A percentile compares a stretch with the other conserved stretches of the same genome.
Evolutionary conservation across 345 rosid species (phyloP).

Genomic region (Psidium friedrichsthalianum): DNA sequence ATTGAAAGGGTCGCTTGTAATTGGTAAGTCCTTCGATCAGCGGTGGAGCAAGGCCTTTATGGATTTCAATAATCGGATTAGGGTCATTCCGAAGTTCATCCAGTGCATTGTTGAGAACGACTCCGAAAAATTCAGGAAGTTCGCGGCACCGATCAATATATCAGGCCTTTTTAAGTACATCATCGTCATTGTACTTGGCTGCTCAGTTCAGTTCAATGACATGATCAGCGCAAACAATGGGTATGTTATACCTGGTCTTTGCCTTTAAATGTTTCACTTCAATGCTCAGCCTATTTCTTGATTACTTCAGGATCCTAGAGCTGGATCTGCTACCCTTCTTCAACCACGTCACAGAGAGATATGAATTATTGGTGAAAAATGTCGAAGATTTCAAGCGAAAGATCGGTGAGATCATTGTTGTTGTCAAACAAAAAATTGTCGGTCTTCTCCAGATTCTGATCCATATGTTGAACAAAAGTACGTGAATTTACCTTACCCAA

Average conservation of each 20-base stretch:
- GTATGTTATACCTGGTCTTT: neutral
- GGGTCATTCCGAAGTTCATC: neutral
- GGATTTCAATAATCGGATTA: neutral
- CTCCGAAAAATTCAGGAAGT: neutral
- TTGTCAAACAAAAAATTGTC: neutral
- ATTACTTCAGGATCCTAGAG: neutral
- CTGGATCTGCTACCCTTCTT: neutral
- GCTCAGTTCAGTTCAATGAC: neutral
- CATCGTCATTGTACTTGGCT: neutral
- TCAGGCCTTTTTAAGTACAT: neutral
- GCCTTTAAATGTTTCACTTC: neutral
- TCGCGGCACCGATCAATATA: neutral
- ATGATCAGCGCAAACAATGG: neutral
- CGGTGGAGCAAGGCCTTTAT: neutral
- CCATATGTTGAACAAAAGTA: neutral
- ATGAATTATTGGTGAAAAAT: accelerated
- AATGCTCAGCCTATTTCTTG: neutral
- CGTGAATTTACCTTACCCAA: no score
- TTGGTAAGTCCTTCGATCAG: neutral
- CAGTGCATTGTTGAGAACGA: neutral
- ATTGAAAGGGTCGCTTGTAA: neutral
- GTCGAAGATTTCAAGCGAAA: accelerated
- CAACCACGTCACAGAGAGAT: accelerated
- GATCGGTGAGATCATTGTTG: neutral
- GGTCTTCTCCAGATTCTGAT: neutral